Conservation (phyloP, 2,329 filamentous ascomycete genomes). For the Ophiostoma piceae region DNA sequence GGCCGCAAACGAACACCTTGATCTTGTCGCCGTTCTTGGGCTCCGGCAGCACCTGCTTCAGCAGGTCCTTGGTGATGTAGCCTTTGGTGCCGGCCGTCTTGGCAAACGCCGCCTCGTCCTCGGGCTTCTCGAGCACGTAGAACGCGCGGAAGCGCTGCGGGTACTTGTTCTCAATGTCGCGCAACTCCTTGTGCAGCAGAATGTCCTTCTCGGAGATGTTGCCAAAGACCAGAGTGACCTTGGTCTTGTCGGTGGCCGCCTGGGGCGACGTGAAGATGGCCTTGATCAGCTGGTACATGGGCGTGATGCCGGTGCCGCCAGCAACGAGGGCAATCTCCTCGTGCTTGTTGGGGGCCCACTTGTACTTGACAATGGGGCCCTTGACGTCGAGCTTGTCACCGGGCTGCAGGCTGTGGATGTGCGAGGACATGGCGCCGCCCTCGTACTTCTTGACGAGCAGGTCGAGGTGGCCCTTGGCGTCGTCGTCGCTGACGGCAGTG, state of each 20-base stretch:
- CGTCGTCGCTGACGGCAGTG: conserved; percentile 86
- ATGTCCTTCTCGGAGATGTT: conserved; percentile 90
- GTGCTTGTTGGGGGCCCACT: conserved; percentile 88
- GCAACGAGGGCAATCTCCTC: conserved; percentile 79
- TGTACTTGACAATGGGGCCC: conserved; percentile 91
- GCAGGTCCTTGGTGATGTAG: conserved; percentile 79
- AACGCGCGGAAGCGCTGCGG: conserved; percentile 93
- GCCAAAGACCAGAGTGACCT: conserved; percentile 91
- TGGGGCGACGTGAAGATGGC: conserved; percentile 90
- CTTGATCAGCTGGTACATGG: conserved; percentile 92
- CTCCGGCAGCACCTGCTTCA: conserved; percentile 92
- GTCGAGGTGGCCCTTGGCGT: conserved; percentile 72
- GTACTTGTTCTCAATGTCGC: conserved; percentile 87
- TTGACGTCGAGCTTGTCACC: conserved; percentile 86
- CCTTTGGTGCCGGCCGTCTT: conserved; percentile 74
- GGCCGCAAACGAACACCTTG: conserved; percentile 95
- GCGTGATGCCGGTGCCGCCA: conserved; percentile 95
- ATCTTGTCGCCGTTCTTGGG: conserved; percentile 78
- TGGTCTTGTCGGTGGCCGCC: conserved; percentile 77
- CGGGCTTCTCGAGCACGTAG: conserved; percentile 78
- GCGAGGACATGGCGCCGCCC: conserved; percentile 82
- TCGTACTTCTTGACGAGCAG: conserved; percentile 90
- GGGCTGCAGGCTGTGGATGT: conserved; percentile 76
- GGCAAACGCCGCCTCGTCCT: conserved; percentile 47
- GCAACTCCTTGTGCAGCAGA: conserved; percentile 77